Conservation (phyloP, 176 grass and related monocot species). For the Oryza glaberrima region DNA sequence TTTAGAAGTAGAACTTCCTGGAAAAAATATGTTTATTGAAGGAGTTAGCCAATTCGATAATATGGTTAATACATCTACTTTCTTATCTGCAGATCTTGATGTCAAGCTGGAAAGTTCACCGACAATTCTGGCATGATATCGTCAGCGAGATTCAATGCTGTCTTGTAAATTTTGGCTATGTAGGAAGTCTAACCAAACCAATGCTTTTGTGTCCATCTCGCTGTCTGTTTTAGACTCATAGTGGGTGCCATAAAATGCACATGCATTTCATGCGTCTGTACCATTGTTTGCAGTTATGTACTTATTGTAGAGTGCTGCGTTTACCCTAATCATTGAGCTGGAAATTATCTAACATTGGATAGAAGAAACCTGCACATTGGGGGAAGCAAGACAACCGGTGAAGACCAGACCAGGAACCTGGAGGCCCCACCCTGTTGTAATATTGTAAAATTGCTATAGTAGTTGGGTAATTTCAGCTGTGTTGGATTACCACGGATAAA, state of each 20-base stretch:
- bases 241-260: slow-evolving; percentile 26
- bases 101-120: slow-evolving; percentile 42
- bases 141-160: slow-evolving; percentile 22
- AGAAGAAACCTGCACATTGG: slow-evolving; percentile 43
- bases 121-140: slow-evolving; percentile 46
- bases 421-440: slow-evolving; percentile 54
- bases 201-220: slow-evolving; percentile 9
- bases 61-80: slow-evolving; percentile 5
- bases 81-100: slow-evolving; percentile 44
- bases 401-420: slow-evolving; percentile 55
- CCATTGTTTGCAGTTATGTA: slow-evolving; percentile 56
- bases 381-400: slow-evolving; percentile 46
- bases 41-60: not conserved
- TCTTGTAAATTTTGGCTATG: slow-evolving; percentile 61
- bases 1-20: not conserved
- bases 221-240: slow-evolving; percentile 36
- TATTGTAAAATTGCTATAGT: slow-evolving; percentile 51
- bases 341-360: slow-evolving; percentile 56
- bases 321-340: slow-evolving; percentile 52
- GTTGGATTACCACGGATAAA: slow-evolving; percentile 34
- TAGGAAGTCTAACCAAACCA: slow-evolving; percentile 55
- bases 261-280: slow-evolving; percentile 46
- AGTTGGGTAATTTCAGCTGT: slow-evolving; percentile 30
- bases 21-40: not conserved
- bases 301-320: slow-evolving; percentile 49